These are phyloP conservation scores for Beauveria sp. DNA, from an alignment of 2,329 filamentous ascomycete genomes.

Conservation along the genomic window DNA sequence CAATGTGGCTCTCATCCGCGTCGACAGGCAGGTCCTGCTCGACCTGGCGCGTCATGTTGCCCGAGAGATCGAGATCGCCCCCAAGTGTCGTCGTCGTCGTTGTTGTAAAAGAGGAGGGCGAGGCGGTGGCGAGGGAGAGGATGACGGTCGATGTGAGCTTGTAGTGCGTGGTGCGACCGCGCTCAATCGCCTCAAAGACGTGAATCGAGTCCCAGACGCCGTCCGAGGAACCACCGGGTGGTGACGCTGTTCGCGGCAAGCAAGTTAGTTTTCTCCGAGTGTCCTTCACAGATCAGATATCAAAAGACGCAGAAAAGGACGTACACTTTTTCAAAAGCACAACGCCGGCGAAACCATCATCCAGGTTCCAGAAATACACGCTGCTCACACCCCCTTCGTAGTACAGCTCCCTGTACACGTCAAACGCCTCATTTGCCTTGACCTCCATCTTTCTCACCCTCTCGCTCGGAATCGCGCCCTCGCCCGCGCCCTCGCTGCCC, in stretches of 20 bases:
- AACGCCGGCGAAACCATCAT: conserved; percentile 95
- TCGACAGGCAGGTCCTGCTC: conserved; percentile 87
- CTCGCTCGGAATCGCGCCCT: conserved; percentile 84
- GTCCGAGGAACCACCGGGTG: conserved; percentile 56
- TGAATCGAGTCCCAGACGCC: conserved; percentile 98
- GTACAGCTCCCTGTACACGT: conserved; percentile 96
- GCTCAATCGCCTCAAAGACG: conserved; percentile 93
- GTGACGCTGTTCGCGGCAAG: conserved; percentile 45
- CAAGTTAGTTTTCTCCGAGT: not conserved
- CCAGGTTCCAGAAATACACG: conserved; percentile 97
- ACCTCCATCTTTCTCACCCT: conserved; percentile 90
- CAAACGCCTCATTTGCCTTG: conserved; percentile 90
- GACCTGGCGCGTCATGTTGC: conserved; percentile 96
- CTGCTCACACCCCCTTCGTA: conserved; percentile 94
- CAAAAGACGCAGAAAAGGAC: conserved; percentile 19
- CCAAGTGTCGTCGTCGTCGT: conserved; percentile 51
- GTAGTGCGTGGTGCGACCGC: conserved; percentile 87
- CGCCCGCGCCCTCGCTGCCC: conserved; percentile 54
- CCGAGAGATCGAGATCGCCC: conserved; percentile 75
- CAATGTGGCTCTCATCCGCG: conserved; percentile 88
- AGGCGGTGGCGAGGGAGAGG: conserved; percentile 65
- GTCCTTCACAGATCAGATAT: no score
- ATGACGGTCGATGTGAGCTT: conserved; percentile 97
- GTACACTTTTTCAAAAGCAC: conserved; percentile 91
- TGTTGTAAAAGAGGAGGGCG: conserved; percentile 1